These are phyloP conservation scores for Plantago lanceolata DNA, from an alignment of 305 asterid species.

Conservation along the genomic window DNA sequence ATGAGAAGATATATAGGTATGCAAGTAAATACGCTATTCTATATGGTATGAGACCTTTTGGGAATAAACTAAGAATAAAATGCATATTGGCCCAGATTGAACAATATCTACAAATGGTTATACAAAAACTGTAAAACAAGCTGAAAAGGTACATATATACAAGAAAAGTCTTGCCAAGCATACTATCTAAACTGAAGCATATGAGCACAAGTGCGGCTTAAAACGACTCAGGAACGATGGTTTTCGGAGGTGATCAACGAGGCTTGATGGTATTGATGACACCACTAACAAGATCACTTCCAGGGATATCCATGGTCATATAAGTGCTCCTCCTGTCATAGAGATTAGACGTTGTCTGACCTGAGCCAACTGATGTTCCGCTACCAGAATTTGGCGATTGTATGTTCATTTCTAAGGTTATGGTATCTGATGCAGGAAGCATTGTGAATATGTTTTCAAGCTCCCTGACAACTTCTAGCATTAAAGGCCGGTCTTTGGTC, in stretches of 20 bases:
- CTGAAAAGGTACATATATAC: too few species aligned
- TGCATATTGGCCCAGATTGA: too few species aligned
- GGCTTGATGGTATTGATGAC: conserved; percentile 44
- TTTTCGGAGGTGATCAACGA: conserved; percentile 33
- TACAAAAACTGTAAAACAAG: too few species aligned
- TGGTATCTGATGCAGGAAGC: conserved; percentile 42
- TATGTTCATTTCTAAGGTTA: conserved; percentile 16
- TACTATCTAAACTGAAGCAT: not conserved
- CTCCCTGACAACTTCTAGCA: conserved; percentile 76
- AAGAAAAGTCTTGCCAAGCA: not conserved
- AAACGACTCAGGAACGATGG: not conserved
- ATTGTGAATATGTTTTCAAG: conserved; percentile 50
- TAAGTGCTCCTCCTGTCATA: conserved; percentile 36
- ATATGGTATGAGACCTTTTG: too few species aligned
- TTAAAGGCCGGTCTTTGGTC: conserved; percentile 62
- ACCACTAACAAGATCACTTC: conserved; percentile 62
- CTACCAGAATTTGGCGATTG: conserved; percentile 27
- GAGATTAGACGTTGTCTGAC: conserved; percentile 28
- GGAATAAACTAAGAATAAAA: too few species aligned
- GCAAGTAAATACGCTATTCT: too few species aligned
- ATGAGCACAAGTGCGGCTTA: not conserved
- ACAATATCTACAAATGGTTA: too few species aligned
- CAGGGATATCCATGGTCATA: conserved; percentile 35
- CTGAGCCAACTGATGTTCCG: conserved; percentile 30
- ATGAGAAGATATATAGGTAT: too few species aligned